Base-by-base conservation (phyloP, 73 alveolate genomes). In the Tetrahymena borealis region DNA sequence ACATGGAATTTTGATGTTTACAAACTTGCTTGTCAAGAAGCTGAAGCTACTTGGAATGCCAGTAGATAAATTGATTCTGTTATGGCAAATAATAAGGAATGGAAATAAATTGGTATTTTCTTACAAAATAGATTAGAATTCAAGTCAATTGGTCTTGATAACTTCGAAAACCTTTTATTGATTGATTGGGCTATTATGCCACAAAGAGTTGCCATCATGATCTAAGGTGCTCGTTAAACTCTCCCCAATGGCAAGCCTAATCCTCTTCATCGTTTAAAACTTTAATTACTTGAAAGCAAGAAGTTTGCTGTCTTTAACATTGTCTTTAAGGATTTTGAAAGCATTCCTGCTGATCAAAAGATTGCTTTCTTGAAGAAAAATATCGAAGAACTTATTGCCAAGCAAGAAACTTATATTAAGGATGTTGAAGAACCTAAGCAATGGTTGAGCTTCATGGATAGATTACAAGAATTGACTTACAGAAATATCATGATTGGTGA, bases 401-500 rank as follows among this genome's bases (percentile, higher is more conserved):
- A 60, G 38, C 35, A 60, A 60, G 85, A 60, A 24, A 60, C 85
- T 35, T 60, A 60, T 60, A 60, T 60, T 60, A 60, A 20, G 28
- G 38, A 60, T n/a, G 85, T 60, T 60, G 85, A 60, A 60, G 85
- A 60, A 60, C 85, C 85, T 60, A 32, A 60, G 10, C 85, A 60
- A 60, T 60, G 85, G 85, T 60, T 60, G 28, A 20, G 85, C 85
- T 60, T 60, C 28, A 60, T 60, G 85, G 85, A 60, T 60, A 60
- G 35, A 60, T 24, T 60, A 35, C 28, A 60, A 60, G 85, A 60
- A 60, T 60, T 60, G 28, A 60, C 85, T 28, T 60, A 60, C 28
- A 60, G 85, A 60, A 60, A 60, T 60, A 60, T 60, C 85, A 60
- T 60, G 85, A 60, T 60, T n/a, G 85, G 85, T 60, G 85, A 60